A percentile compares a stretch with the other conserved stretches of the same genome.
Evolutionary conservation across 192 early-diverging fungal genomes (phyloP).

Genomic region (Mortierella antarctica): DNA sequence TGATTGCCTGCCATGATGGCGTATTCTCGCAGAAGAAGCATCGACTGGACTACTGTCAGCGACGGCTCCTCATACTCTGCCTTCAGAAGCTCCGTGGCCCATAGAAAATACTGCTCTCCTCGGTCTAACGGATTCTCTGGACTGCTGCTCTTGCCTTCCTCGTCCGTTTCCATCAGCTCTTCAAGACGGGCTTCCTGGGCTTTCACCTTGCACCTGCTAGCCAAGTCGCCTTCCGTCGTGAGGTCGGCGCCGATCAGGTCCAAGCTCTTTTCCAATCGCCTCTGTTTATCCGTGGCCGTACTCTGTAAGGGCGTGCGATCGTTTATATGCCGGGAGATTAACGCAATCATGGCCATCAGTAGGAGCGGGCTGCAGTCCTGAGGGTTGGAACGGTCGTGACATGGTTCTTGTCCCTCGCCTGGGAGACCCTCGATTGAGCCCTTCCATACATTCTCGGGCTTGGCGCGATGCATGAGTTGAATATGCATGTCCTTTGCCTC

Average conservation of each 20-base stretch:
- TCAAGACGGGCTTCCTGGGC: conserved; percentile 13
- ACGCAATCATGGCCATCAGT: conserved; percentile 41
- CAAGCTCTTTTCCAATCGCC: conserved; percentile 17
- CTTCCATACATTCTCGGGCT: conserved; percentile 3
- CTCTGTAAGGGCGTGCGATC: conserved; percentile 30
- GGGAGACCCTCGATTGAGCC: not conserved
- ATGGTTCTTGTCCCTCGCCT: not conserved
- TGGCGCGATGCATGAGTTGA: conserved; percentile 11
- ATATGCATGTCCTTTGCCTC: conserved; percentile 30
- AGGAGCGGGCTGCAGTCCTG: conserved; percentile 15
- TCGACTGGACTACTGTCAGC: conserved; percentile 35
- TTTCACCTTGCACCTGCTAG: not conserved
- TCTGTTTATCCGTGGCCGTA: conserved; percentile 15
- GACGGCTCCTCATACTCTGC: conserved; percentile 43
- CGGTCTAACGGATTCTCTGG: conserved; percentile 25
- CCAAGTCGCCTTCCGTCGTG: not conserved
- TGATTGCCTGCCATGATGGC: conserved; percentile 50
- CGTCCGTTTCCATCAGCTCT: conserved; percentile 36
- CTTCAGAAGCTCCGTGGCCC: conserved; percentile 36
- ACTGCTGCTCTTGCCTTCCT: not conserved
- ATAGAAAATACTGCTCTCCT: conserved; percentile 49
- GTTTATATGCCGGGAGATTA: conserved; percentile 39
- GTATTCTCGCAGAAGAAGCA: conserved; percentile 42
- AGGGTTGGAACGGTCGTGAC: no score
- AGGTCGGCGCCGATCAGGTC: conserved; percentile 7